Conservation (phyloP, 305 asterid species). For the Fraxinus xanthoxyloides region DNA sequence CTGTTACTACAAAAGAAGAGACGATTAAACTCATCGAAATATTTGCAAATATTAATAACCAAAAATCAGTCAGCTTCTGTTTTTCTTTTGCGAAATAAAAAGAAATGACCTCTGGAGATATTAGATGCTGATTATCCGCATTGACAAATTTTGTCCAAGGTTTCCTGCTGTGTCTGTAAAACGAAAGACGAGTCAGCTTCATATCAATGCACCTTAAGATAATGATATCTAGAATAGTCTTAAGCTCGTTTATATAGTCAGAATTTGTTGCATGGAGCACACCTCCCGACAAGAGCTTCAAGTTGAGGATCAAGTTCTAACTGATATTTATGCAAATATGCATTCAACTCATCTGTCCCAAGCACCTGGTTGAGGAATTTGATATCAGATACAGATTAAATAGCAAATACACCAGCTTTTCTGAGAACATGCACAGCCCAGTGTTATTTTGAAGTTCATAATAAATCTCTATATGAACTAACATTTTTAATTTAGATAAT, state of each 20-base stretch:
- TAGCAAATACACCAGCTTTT: neutral
- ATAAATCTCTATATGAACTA: neutral
- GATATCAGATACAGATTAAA: slow-evolving; percentile 20
- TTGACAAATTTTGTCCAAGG: slow-evolving; percentile 84
- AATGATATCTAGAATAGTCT: neutral
- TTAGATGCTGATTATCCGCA: slow-evolving; percentile 82
- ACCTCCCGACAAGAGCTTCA: slow-evolving; percentile 95
- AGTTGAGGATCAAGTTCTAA: slow-evolving; percentile 87
- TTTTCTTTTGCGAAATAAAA: neutral
- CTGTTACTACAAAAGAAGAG: slow-evolving; percentile 35
- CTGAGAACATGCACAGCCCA: neutral
- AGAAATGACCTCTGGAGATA: slow-evolving; percentile 55
- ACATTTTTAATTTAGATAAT: neutral
- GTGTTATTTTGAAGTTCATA: neutral
- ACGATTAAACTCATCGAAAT: neutral
- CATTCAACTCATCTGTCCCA: slow-evolving; percentile 94
- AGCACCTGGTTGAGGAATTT: slow-evolving; percentile 53
- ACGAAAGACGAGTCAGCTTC: neutral
- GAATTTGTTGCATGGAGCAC: slow-evolving; percentile 4
- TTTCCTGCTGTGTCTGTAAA: slow-evolving; percentile 79
- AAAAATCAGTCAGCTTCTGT: neutral
- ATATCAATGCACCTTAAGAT: neutral
- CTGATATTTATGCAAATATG: slow-evolving; percentile 77
- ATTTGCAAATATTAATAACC: neutral
- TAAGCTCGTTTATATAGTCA: neutral